A percentile compares a stretch with the other conserved stretches of the same genome.
phyloP scores from a whole-genome alignment of 306 rosid species.

The Oxytropis ochrocephala region DNA sequence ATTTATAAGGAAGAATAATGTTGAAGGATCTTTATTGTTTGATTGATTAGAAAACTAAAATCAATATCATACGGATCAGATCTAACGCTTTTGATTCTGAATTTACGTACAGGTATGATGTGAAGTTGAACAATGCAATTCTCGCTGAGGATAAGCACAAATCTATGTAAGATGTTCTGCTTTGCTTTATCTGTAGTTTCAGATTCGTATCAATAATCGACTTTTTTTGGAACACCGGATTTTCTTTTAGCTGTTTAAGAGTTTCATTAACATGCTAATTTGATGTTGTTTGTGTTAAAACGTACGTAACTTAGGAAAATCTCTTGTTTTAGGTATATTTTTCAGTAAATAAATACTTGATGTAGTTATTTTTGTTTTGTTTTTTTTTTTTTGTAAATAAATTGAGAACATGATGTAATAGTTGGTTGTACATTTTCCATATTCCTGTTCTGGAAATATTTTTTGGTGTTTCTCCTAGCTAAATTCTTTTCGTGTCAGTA shows the following conservation, averaged over 20 bases:
- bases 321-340: neutral
- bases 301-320: neutral
- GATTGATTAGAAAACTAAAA: neutral
- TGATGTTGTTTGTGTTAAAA: neutral
- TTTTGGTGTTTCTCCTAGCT: neutral
- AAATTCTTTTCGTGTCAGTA: neutral
- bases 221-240: neutral
- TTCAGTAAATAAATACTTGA: neutral
- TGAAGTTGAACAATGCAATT: conserved; percentile 74
- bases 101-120: conserved; percentile 46
- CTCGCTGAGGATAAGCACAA: conserved; percentile 92
- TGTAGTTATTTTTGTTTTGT: neutral
- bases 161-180: conserved; percentile 50
- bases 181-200: neutral
- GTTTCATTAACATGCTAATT: neutral
- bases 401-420: neutral
- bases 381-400: neutral
- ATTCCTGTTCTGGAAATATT: neutral
- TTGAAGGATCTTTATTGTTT: neutral
- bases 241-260: neutral
- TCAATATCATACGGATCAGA: neutral
- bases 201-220: neutral
- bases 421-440: neutral
- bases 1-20: neutral
- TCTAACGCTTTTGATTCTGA: conserved; percentile 9